Percentiles rank a stretch among this genome's conserved stretches.
phyloP scores from a whole-genome alignment of 169 alveolate species.

The Cryptosporidium canis region DNA sequence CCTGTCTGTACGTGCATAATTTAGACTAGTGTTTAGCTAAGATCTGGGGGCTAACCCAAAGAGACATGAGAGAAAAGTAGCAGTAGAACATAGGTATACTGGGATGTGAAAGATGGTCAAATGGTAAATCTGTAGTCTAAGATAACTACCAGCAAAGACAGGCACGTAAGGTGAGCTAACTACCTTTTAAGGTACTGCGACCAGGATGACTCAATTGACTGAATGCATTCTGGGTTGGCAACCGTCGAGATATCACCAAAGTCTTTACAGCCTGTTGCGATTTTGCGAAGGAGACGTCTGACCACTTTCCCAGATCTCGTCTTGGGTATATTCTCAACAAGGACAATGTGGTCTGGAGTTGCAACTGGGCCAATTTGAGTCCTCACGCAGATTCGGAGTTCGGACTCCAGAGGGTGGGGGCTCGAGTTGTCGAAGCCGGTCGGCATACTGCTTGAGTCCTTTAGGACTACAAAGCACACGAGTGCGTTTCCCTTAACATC shows the following conservation, averaged over 20 bases:
- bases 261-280: constrained; percentile 84
- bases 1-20: no score
- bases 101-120: background rate
- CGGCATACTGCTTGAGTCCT: constrained; percentile 43
- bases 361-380: constrained; percentile 92
- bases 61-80: no score
- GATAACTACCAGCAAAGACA: background rate
- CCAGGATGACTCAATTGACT: constrained; percentile 76
- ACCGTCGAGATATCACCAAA: constrained; percentile 87
- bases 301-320: constrained; percentile 93
- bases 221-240: constrained; percentile 85
- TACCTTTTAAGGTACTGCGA: constrained; percentile 15
- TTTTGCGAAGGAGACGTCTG: constrained; percentile 90
- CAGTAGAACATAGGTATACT: background rate
- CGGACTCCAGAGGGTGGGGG: constrained; percentile 36
- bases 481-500: constrained; percentile 93
- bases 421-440: background rate
- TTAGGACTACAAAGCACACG: constrained; percentile 89
- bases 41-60: no score
- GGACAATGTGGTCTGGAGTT: constrained; percentile 88
- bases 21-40: no score
- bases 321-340: constrained; percentile 89
- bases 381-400: constrained; percentile 78
- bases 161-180: background rate
- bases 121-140: background rate